phyloP scores from a whole-genome alignment of 164 flowering plant species.

The Dillenia turbinata region DNA sequence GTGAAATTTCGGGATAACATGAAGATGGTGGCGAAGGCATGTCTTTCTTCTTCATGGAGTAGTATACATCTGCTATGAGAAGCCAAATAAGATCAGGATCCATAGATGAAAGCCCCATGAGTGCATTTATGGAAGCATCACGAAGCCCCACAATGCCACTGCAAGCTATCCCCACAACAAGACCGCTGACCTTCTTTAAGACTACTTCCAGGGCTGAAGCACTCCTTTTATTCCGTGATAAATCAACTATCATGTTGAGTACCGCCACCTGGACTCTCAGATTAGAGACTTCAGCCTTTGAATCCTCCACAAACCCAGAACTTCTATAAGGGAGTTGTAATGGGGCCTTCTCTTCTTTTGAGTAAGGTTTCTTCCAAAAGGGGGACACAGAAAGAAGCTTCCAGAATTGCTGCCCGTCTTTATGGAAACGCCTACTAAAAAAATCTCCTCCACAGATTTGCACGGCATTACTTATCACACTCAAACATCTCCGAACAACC shows the following conservation, averaged over 20 bases:
- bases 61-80: constrained; percentile 87
- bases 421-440: constrained; percentile 81
- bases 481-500: constrained; percentile 67
- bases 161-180: constrained; percentile 83
- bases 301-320: constrained; percentile 35
- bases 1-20: constrained; percentile 47
- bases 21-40: constrained; percentile 48
- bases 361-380: constrained; percentile 38
- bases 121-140: constrained; percentile 62
- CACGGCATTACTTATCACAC: constrained; percentile 50
- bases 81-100: constrained; percentile 97
- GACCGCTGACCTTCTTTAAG: constrained; percentile 80
- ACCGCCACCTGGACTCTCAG: constrained; percentile 77
- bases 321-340: constrained; percentile 81
- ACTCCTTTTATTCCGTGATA: constrained; percentile 62
- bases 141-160: constrained; percentile 64
- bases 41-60: constrained; percentile 46
- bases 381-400: constrained; percentile 66
- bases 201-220: constrained; percentile 68
- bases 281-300: constrained; percentile 59
- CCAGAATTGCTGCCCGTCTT: constrained; percentile 86
- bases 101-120: constrained; percentile 63
- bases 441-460: constrained; percentile 89
- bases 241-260: constrained; percentile 79
- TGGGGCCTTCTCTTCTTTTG: constrained; percentile 31